phyloP scores from a whole-genome alignment of 2,329 filamentous ascomycete genomes.

The Magnaporthiopsis incrustans region DNA sequence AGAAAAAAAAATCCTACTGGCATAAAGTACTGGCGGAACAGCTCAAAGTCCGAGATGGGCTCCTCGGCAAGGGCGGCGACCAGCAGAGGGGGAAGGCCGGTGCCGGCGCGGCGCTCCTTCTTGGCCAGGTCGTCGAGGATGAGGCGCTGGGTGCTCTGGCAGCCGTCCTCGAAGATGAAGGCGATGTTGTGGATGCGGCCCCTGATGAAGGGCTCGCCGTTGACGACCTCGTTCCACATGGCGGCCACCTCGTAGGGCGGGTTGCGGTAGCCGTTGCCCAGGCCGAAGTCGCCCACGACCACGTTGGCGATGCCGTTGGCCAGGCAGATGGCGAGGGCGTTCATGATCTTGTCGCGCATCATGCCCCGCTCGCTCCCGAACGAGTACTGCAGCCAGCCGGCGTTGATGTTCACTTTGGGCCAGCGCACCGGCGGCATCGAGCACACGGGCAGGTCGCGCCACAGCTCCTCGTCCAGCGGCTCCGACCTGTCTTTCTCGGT shows the following conservation, averaged over 20 bases:
- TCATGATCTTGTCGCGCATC: slow-evolving; percentile 65
- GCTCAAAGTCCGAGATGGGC: slow-evolving; percentile 1
- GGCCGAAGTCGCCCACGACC: slow-evolving; percentile 56
- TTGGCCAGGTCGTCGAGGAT: slow-evolving; percentile 49
- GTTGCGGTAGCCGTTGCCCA: slow-evolving; percentile 56
- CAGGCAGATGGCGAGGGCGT: slow-evolving; percentile 61
- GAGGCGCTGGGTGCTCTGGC: slow-evolving; percentile 43
- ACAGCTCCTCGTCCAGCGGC: slow-evolving; percentile 40
- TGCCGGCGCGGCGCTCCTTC: slow-evolving; percentile 26
- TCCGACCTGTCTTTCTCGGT: slow-evolving; percentile 61
- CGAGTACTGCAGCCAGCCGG: slow-evolving; percentile 59
- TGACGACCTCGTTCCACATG: slow-evolving; percentile 57
- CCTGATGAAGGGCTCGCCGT: slow-evolving; percentile 54
- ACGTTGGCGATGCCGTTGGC: slow-evolving; percentile 49
- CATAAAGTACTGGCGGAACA: not conserved
- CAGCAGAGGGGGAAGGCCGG: slow-evolving; percentile 12
- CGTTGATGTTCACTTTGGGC: slow-evolving; percentile 54
- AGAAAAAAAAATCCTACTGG: not conserved
- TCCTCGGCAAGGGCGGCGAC: slow-evolving; percentile 14
- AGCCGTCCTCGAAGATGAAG: slow-evolving; percentile 55
- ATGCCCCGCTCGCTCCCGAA: slow-evolving; percentile 64
- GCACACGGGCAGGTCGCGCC: slow-evolving; percentile 59
- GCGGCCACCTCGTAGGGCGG: slow-evolving; percentile 56
- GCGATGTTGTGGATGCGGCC: slow-evolving; percentile 54
- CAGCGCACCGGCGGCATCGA: slow-evolving; percentile 65